Evolutionary conservation across 2,329 filamentous ascomycete species (phyloP).

Genomic region (Neofusicoccum cordaticola): DNA sequence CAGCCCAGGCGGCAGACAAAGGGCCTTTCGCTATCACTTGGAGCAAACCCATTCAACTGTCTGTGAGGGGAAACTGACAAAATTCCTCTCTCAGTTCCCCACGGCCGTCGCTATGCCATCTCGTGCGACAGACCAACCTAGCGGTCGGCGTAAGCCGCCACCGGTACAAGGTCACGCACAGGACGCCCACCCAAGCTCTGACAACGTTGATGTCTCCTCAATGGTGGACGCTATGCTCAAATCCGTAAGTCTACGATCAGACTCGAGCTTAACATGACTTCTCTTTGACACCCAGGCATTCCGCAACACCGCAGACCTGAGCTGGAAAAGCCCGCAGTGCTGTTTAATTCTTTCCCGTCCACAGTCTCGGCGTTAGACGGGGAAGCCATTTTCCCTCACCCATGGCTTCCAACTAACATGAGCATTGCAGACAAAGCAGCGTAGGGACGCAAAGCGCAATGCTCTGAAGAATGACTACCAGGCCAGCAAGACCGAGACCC

Average conservation of each 20-base stretch:
- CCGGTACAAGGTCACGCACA: background rate
- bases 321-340: too few species aligned
- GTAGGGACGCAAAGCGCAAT: slow-evolving; percentile 25
- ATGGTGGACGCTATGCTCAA: background rate
- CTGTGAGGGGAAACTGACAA: background rate
- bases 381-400: too few species aligned
- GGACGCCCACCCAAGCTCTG: background rate
- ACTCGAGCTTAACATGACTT: background rate
- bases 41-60: background rate
- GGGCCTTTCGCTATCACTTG: background rate
- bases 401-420: background rate
- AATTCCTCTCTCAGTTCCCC: background rate
- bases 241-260: background rate
- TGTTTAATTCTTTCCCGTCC: too few species aligned
- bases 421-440: slow-evolving; percentile 24
- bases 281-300: background rate
- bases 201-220: background rate
- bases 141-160: background rate
- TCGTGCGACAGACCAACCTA: background rate
- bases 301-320: too few species aligned
- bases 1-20: too few species aligned
- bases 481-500: slow-evolving; percentile 13
- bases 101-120: background rate
- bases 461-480: slow-evolving; percentile 24
- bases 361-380: too few species aligned